Percentiles rank a stretch among this genome's conserved stretches.
phyloP scores from a whole-genome alignment of 352 stramenopile genomes.

The Globisporangium solare region DNA sequence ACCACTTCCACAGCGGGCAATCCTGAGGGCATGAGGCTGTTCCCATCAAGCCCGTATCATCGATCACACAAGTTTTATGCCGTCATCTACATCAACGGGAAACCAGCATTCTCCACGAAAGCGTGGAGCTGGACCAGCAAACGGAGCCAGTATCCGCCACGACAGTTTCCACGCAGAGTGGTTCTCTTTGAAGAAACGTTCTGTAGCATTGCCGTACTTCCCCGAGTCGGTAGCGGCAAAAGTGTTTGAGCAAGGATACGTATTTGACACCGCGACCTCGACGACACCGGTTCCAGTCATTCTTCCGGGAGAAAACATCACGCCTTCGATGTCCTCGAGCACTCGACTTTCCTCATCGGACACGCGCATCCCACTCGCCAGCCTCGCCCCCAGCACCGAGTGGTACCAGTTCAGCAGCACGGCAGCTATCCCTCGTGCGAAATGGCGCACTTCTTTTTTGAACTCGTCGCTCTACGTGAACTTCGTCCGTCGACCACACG shows the following conservation, averaged over 20 bases:
- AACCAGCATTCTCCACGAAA: conserved; percentile 30
- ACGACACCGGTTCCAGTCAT: conserved; percentile 45
- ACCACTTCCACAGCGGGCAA: too few species aligned
- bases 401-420: conserved; percentile 78
- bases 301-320: conserved; percentile 33
- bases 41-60: not conserved
- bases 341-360: not conserved
- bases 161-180: conserved; percentile 16
- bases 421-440: conserved; percentile 25
- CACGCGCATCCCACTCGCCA: conserved; percentile 26
- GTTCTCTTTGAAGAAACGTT: conserved; percentile 45
- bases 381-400: conserved; percentile 45
- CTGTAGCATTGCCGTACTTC: conserved; percentile 43
- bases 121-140: conserved; percentile 10
- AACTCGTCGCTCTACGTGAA: conserved; percentile 41
- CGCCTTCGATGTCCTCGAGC: not conserved
- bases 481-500: conserved; percentile 37
- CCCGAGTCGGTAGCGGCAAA: conserved; percentile 38
- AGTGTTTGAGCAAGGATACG: conserved; percentile 41
- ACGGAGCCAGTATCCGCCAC: not conserved
- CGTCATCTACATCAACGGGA: conserved; percentile 36
- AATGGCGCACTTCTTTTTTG: conserved; percentile 59
- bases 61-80: conserved; percentile 26
- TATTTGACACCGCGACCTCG: conserved; percentile 36
- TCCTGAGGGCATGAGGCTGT: not conserved